Evolutionary conservation across 768 basidiomycete genomes (phyloP).

Genomic region (Mycena vulgaris): DNA sequence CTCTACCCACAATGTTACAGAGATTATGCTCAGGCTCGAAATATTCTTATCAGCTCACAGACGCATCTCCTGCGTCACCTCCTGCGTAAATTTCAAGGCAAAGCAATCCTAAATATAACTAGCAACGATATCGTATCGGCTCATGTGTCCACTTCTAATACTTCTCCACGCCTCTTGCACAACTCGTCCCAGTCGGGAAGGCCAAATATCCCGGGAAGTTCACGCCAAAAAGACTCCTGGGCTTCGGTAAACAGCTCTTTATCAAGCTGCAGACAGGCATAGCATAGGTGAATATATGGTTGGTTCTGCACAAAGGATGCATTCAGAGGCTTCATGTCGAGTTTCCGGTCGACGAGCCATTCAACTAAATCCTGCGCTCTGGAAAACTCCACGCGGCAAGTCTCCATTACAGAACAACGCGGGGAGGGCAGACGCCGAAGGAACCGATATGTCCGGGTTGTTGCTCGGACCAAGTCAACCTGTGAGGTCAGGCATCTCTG

Average conservation of each 20-base stretch:
- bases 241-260: neutral
- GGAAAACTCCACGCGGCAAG: neutral
- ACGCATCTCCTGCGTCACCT: no score
- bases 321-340: neutral
- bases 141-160: no score
- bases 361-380: neutral
- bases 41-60: no score
- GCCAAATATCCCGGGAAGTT: neutral
- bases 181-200: neutral
- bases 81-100: no score
- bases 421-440: neutral
- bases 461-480: neutral
- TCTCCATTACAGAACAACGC: neutral
- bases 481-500: neutral
- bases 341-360: neutral
- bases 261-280: neutral
- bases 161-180: neutral
- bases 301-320: neutral
- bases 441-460: neutral
- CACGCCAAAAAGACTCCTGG: neutral
- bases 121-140: no score
- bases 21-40: no score
- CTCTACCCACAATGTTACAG: no score
- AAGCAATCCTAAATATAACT: no score
- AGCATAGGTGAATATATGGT: neutral